Evolutionary conservation across 2,329 filamentous ascomycete genomes (phyloP).

Genomic region (Phialocephala subalpina): DNA sequence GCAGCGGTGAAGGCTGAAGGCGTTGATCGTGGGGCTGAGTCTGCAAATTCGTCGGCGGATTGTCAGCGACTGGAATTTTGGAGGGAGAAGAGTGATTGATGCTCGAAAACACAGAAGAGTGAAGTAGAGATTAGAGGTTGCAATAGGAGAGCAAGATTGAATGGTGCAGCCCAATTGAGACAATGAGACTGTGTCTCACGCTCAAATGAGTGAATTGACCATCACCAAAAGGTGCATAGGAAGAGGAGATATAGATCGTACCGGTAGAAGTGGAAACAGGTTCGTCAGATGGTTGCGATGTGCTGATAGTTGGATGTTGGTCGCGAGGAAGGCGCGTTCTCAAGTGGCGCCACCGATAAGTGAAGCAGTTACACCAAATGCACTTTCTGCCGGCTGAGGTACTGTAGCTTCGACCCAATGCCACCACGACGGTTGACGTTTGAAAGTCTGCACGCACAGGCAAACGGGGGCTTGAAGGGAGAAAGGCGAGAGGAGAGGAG

Average conservation of each 20-base stretch:
- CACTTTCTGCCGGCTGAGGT: not conserved
- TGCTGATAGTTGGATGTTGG: constrained; percentile 11
- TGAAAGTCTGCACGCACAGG: constrained; percentile 10
- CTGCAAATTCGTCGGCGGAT: constrained; percentile 25
- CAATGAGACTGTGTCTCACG: constrained; percentile 20
- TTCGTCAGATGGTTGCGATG: constrained; percentile 9
- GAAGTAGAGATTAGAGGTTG: constrained; percentile 15
- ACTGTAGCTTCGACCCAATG: not conserved
- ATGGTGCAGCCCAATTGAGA: constrained; percentile 8
- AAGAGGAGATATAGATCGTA: constrained; percentile 25
- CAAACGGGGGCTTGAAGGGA: not conserved
- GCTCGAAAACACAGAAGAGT: not conserved
- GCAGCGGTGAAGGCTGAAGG: constrained; percentile 30
- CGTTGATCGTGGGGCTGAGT: constrained; percentile 17
- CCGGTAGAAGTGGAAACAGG: constrained; percentile 17
- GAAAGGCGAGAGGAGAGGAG: not conserved
- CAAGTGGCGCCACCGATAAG: constrained; percentile 14
- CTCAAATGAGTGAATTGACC: constrained; percentile 25
- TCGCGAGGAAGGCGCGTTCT: constrained; percentile 28
- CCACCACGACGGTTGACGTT: constrained; percentile 12
- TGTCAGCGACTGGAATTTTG: constrained; percentile 1
- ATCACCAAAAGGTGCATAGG: constrained; percentile 12
- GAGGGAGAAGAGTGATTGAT: constrained; percentile 1
- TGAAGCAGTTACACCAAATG: constrained; percentile 17
- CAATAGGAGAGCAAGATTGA: constrained; percentile 9